Percentiles rank a stretch among this genome's conserved stretches.
These are phyloP conservation scores for Nigrospora sphaerica DNA, from an alignment of 2,329 filamentous ascomycete genomes.

Conservation along the genomic window DNA sequence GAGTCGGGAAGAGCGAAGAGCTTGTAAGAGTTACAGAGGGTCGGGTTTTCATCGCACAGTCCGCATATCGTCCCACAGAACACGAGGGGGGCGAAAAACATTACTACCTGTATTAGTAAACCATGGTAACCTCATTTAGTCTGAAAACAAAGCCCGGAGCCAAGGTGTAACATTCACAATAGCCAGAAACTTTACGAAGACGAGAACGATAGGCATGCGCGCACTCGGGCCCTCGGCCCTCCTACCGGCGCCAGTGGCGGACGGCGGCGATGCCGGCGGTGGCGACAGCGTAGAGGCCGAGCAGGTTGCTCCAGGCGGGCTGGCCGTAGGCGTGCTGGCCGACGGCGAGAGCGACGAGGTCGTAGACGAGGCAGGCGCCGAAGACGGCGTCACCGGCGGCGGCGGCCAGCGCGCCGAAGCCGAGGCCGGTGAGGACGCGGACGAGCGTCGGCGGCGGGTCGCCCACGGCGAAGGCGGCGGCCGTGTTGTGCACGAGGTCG, in stretches of 20 bases:
- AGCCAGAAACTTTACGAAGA: conserved; percentile 13
- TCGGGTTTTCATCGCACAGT: too few species aligned
- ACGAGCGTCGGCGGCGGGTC: conserved; percentile 35
- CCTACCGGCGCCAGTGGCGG: conserved; percentile 45
- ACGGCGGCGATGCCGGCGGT: conserved; percentile 44
- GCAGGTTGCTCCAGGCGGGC: conserved; percentile 38
- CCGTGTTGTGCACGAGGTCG: conserved; percentile 51
- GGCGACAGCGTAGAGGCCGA: conserved; percentile 43
- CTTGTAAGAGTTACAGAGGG: too few species aligned
- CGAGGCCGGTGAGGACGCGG: conserved; percentile 45
- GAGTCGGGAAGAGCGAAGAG: too few species aligned
- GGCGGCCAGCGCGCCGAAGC: conserved; percentile 41
- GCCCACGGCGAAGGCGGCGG: conserved; percentile 46
- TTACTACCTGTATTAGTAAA: too few species aligned
- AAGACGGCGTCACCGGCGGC: conserved; percentile 52
- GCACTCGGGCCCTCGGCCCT: too few species aligned
- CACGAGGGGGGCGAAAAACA: too few species aligned
- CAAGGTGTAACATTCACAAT: neutral
- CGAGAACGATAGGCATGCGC: too few species aligned
- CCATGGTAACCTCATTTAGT: too few species aligned
- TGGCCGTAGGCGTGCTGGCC: conserved; percentile 40
- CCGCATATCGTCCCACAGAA: too few species aligned
- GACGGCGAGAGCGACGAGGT: conserved; percentile 45
- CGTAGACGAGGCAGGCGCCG: conserved; percentile 51
- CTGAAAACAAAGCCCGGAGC: too few species aligned